Evolutionary conservation across 2,329 filamentous ascomycete genomes (phyloP), one percentile per base, ranked within the genome.

Genomic region (Botrytis galanthina): DNA sequence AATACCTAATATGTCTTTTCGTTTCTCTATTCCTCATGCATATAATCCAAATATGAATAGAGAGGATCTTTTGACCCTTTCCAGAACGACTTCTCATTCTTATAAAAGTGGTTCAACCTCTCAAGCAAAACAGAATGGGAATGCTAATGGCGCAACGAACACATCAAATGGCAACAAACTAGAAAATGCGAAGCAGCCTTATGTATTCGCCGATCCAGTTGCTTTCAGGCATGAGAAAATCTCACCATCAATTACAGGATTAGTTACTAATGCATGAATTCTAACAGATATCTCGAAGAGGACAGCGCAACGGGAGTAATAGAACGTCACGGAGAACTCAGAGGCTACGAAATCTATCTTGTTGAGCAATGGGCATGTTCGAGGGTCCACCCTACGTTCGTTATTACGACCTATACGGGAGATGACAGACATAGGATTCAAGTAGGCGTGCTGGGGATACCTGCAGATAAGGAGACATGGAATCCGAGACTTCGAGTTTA

Each of bases 351-450:
- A 82, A 86, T 95, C 75, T 98, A 98, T 82, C 84, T 98, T 26
- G 94, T 98, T 76, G 96, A 98, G 82, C 96, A 99, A 86, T 99
- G 96, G 96, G 94, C 94, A 9, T 98, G 95, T 82, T 98, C 95
- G 20, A 90, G 96, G 70, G 88, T 90, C 73, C 94, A 97, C 75
- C 95, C 95, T 0, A 98, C 95, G 26, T 93, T 97, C 76, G 89
- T 97, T 68, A 97, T 98, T 76, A 93, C 92, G 60, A 97, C 95
- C 4, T 98, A 96, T 80, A 98, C 95, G 0, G 96, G 95, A 72
- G 94, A 98, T 78, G 86, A 89, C 48, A 90, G 90, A 48, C 92
- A 97, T 81, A 88, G 86, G 0, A 90, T 97, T n/a, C 83, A 92
- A 14, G 94, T 93, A 7, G 91, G 92, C 5, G 91, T 98, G 16